Evolutionary conservation across 164 flowering plant species (phyloP).

Genomic region (Tetracentron sinense): DNA sequence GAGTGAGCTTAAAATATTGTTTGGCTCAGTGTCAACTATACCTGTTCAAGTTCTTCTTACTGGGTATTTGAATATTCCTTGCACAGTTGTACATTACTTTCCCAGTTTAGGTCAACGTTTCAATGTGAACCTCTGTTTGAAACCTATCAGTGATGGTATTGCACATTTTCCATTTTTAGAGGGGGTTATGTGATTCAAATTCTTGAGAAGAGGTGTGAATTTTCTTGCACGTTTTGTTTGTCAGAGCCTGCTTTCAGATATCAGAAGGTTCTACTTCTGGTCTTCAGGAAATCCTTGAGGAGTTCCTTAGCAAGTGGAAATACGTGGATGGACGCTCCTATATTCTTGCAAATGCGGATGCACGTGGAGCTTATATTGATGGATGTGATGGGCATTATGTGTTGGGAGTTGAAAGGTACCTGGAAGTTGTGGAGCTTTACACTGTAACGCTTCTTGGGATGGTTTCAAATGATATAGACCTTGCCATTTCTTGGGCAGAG

Average conservation of each 20-base stretch:
- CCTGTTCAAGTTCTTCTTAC: constrained; percentile 72
- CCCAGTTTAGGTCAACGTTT: not conserved
- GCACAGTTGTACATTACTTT: not conserved
- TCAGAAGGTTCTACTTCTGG: constrained; percentile 44
- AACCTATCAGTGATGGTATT: not conserved
- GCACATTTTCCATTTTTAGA: not conserved
- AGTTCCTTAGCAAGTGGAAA: constrained; percentile 65
- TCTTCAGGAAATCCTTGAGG: constrained; percentile 54
- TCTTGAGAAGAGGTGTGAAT: not conserved
- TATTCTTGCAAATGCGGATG: constrained; percentile 24
- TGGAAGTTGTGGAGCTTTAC: constrained; percentile 73
- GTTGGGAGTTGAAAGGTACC: constrained; percentile 47
- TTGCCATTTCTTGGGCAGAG: constrained; percentile 73
- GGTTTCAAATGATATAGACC: constrained; percentile 37
- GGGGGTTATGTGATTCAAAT: not conserved
- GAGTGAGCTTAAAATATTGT: constrained; percentile 47
- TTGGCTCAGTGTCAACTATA: constrained; percentile 41
- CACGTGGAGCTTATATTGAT: constrained; percentile 10
- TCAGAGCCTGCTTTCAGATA: constrained; percentile 65
- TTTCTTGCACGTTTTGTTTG: constrained; percentile 2
- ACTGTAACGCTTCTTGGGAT: constrained; percentile 46
- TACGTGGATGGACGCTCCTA: constrained; percentile 38
- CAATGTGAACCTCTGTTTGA: not conserved
- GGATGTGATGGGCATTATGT: constrained; percentile 18
- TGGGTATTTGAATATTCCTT: constrained; percentile 40